Percentiles rank a stretch among this genome's conserved stretches.
Evolutionary conservation across 331 rosid species (phyloP).

Genomic region (Quercus phellos): DNA sequence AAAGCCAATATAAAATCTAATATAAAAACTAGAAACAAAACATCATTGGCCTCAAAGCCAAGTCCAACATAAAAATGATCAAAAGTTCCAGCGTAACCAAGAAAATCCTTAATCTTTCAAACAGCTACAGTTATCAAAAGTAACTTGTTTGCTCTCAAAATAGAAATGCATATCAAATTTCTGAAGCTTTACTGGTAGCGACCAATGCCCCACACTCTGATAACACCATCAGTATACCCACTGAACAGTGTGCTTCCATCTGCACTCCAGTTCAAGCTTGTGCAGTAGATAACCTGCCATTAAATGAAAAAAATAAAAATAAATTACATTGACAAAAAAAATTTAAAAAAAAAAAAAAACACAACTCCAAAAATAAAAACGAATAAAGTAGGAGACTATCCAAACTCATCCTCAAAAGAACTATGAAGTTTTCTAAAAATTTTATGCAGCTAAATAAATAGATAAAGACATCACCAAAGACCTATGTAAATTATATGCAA

Average conservation of each 20-base stretch:
- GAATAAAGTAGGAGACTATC: too few relatives aligned
- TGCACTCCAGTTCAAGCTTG: slow-evolving; percentile 93
- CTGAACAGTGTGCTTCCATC: slow-evolving; percentile 99
- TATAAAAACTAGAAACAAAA: slow-evolving; percentile 27
- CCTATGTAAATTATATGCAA: too few relatives aligned
- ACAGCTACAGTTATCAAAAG: slow-evolving; percentile 27
- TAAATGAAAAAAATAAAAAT: not conserved
- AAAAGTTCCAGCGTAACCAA: slow-evolving; percentile 30
- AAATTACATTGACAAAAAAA: not conserved
- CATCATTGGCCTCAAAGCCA: slow-evolving; percentile 48
- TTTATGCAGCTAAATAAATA: too few relatives aligned
- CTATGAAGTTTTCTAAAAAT: too few relatives aligned
- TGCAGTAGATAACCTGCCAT: slow-evolving; percentile 76
- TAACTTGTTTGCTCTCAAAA: slow-evolving; percentile 37
- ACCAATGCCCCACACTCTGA: slow-evolving; percentile 93
- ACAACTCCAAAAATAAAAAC: too few relatives aligned
- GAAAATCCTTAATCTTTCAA: slow-evolving; percentile 29
- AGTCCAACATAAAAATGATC: slow-evolving; percentile 30
- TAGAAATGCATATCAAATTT: slow-evolving; percentile 16
- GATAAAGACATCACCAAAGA: too few relatives aligned
- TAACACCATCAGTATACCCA: slow-evolving; percentile 89
- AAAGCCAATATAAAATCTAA: slow-evolving; percentile 13
- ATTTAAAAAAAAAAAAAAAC: not conserved
- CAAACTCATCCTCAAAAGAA: too few relatives aligned
- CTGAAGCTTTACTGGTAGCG: slow-evolving; percentile 42